Evolutionary conservation across 257 asterid genomes (phyloP).

Genomic region (Primulina eburnea): DNA sequence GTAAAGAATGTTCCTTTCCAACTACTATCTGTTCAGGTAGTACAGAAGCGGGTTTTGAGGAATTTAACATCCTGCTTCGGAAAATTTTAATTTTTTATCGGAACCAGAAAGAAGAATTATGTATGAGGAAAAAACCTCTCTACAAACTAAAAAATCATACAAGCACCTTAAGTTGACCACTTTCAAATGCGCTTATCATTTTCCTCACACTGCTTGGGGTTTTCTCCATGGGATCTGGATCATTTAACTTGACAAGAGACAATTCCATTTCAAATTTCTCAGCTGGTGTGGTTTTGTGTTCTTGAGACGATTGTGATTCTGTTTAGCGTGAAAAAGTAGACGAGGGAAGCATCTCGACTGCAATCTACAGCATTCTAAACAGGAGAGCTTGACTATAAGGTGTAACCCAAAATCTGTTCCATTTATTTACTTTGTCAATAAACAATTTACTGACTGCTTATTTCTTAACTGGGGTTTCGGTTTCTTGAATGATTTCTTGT

Average conservation of each 20-base stretch:
- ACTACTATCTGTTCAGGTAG: conserved; percentile 42
- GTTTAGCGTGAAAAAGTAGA: conserved; percentile 30
- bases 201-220: conserved; percentile 62
- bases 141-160: conserved; percentile 10
- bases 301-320: conserved; percentile 29
- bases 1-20: conserved; percentile 35
- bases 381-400: conserved; percentile 49
- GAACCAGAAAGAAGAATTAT: conserved; percentile 13
- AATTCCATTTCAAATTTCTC: conserved; percentile 29
- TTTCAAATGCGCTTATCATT: conserved; percentile 80
- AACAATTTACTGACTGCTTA: conserved; percentile 31
- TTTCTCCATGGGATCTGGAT: conserved; percentile 28
- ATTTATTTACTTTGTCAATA: neutral
- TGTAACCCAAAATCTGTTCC: conserved; percentile 24
- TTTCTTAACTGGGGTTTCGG: conserved; percentile 60
- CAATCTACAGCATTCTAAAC: conserved; percentile 67
- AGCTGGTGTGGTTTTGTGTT: conserved; percentile 21
- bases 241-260: conserved; percentile 14
- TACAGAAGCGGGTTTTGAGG: conserved; percentile 35
- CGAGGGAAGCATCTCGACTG: conserved; percentile 37
- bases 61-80: conserved; percentile 49
- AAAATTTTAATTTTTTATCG: neutral
- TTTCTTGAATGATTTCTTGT: conserved; percentile 17
- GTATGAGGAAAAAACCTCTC: conserved; percentile 13
- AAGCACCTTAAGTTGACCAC: conserved; percentile 57